phyloP scores from a whole-genome alignment of 495 filamentous ascomycete genomes.

The Cercophora scortea region DNA sequence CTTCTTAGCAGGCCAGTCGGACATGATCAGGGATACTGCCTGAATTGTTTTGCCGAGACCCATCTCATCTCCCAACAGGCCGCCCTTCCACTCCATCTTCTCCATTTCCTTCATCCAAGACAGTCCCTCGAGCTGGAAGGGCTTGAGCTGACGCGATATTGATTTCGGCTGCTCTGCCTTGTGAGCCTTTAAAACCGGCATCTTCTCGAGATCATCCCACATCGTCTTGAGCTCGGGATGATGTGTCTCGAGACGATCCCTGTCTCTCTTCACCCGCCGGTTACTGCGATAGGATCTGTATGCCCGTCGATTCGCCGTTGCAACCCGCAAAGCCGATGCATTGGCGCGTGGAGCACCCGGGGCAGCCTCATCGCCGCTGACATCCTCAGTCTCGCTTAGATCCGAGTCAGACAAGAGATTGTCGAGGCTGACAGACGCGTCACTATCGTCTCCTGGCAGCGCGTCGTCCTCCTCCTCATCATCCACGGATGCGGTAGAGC shows the following conservation, averaged over 20 bases:
- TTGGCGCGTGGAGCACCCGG: neutral
- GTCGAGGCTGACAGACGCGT: neutral
- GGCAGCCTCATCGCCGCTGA: slow-evolving; percentile 2
- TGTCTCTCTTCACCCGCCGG: slow-evolving; percentile 14
- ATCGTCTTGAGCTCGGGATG: slow-evolving; percentile 76
- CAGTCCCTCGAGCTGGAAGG: slow-evolving; percentile 87
- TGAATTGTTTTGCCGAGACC: slow-evolving; percentile 98
- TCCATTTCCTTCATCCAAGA: slow-evolving; percentile 93
- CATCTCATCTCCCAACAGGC: slow-evolving; percentile 92
- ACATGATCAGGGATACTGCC: slow-evolving; percentile 94
- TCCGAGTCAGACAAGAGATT: neutral
- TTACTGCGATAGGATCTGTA: slow-evolving; percentile 15
- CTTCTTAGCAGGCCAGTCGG: slow-evolving; percentile 74
- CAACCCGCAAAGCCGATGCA: slow-evolving; percentile 2
- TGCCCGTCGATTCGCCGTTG: slow-evolving; percentile 16
- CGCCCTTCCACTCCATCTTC: slow-evolving; percentile 73
- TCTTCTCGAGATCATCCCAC: slow-evolving; percentile 68
- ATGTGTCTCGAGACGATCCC: slow-evolving; percentile 50
- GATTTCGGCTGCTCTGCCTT: slow-evolving; percentile 65
- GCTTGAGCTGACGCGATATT: slow-evolving; percentile 76
- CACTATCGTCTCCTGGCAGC: slow-evolving; percentile 1
- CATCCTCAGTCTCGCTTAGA: neutral
- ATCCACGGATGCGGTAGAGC: neutral
- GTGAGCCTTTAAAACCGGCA: slow-evolving; percentile 55
- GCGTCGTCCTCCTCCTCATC: neutral